These are phyloP conservation scores for Neurospora sp. DNA, from an alignment of 495 filamentous ascomycete species.

Conservation along the genomic window DNA sequence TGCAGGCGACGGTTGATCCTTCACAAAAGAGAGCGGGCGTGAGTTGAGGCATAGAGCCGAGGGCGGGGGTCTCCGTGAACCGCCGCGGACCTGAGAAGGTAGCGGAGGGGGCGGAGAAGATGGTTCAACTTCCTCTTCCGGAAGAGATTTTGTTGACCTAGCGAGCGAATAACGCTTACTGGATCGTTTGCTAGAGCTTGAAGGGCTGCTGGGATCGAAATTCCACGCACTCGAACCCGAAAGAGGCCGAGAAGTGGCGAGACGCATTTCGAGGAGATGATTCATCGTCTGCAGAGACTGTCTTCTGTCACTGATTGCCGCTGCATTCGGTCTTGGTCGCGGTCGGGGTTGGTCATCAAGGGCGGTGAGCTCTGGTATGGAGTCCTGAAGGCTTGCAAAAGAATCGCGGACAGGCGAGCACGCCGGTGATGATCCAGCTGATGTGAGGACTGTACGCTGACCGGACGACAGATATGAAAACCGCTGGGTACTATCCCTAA, in stretches of 20 bases:
- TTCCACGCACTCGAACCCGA: slow-evolving; percentile 10
- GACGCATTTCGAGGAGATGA: slow-evolving; percentile 27
- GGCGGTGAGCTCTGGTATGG: slow-evolving; percentile 11
- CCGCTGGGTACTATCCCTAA: slow-evolving; percentile 44
- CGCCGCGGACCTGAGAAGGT: slow-evolving; percentile 5
- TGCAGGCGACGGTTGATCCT: slow-evolving; percentile 37
- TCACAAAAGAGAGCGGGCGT: slow-evolving; percentile 39
- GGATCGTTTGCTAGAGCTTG: slow-evolving; percentile 13
- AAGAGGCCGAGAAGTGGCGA: slow-evolving; percentile 16
- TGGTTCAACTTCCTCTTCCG: slow-evolving; percentile 2
- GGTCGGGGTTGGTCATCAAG: slow-evolving; percentile 23
- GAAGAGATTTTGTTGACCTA: slow-evolving; percentile 10
- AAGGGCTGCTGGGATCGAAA: neutral
- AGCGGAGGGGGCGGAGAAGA: neutral
- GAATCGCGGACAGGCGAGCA: slow-evolving; percentile 39
- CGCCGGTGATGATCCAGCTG: slow-evolving; percentile 42
- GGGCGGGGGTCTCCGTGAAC: slow-evolving; percentile 29
- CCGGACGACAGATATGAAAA: slow-evolving; percentile 54
- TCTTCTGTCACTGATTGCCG: slow-evolving; percentile 40
- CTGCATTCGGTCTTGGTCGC: slow-evolving; percentile 39
- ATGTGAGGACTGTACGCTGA: slow-evolving; percentile 45
- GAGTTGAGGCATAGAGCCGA: slow-evolving; percentile 30
- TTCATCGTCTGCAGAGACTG: slow-evolving; percentile 43
- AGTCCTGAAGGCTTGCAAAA: slow-evolving; percentile 30
- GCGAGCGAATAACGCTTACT: slow-evolving; percentile 32